A percentile compares a stretch with the other conserved stretches of the same genome.
phyloP scores from a whole-genome alignment of 2,329 filamentous ascomycete genomes.

The Fusarium nygamai region DNA sequence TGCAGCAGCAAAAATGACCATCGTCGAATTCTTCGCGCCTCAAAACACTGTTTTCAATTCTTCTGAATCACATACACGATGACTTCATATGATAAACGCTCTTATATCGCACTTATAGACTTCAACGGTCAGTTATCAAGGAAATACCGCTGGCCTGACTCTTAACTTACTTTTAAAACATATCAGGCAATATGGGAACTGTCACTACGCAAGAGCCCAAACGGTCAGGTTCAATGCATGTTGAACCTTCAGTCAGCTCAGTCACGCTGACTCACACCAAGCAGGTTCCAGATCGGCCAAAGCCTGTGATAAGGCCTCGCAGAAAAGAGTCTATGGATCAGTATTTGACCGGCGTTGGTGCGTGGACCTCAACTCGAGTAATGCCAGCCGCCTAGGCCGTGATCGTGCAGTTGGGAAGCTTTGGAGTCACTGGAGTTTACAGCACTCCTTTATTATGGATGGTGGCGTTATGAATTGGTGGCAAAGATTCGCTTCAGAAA shows the following conservation, averaged over 20 bases:
- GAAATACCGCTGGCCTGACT: fast-evolving
- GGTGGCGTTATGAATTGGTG: background rate
- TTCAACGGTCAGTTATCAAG: background rate
- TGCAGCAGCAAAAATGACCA: background rate
- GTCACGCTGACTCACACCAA: background rate
- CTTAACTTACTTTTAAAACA: background rate
- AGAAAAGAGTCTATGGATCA: background rate
- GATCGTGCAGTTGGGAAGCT: fast-evolving
- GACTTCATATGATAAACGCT: background rate
- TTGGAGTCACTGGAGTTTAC: background rate
- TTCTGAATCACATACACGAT: background rate
- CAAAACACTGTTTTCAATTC: background rate
- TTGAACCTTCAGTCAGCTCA: background rate
- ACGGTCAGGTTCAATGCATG: background rate
- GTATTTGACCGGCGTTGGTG: background rate
- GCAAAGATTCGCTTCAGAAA: background rate
- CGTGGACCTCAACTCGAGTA: background rate
- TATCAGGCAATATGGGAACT: background rate
- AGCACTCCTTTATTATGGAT: background rate
- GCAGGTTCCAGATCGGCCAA: background rate
- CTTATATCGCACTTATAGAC: background rate
- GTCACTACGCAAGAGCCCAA: background rate
- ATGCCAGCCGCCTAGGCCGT: background rate
- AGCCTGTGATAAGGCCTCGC: background rate
- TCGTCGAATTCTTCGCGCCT: fast-evolving